phyloP scores from a whole-genome alignment of 2,329 filamentous ascomycete species.

The Monosporascus ibericus region DNA sequence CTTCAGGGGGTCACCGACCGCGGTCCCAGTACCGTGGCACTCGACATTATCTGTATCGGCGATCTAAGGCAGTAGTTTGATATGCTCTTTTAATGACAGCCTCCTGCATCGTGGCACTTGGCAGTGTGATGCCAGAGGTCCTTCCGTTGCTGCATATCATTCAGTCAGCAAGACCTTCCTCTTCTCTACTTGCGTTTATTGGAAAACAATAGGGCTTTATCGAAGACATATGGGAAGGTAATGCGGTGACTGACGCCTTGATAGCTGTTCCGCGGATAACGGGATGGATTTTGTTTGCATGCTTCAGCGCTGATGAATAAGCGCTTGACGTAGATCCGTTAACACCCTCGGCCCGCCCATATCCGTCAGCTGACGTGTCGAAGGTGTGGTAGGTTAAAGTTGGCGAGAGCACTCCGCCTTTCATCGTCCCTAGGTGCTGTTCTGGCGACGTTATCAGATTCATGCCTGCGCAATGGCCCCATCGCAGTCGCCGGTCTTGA shows the following conservation, averaged over 20 bases:
- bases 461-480: constrained; percentile 13
- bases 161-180: not conserved
- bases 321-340: constrained; percentile 37
- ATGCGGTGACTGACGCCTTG: constrained; percentile 10
- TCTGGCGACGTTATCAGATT: constrained; percentile 19
- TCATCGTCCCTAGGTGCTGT: constrained; percentile 10
- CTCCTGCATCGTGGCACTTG: constrained; percentile 30
- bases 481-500: constrained; percentile 14
- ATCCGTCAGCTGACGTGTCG: constrained; percentile 41
- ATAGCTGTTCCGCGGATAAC: constrained; percentile 11
- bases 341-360: constrained; percentile 44
- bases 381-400: constrained; percentile 32
- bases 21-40: too few species aligned
- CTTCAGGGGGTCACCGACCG: too few species aligned
- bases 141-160: constrained; percentile 29
- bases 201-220: not conserved
- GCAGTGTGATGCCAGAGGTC: constrained; percentile 40
- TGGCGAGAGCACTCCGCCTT: constrained; percentile 28
- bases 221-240: not conserved
- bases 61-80: constrained; percentile 17
- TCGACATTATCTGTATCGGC: constrained; percentile 2
- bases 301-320: constrained; percentile 32
- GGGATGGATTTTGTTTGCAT: constrained; percentile 9
- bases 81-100: constrained; percentile 26
- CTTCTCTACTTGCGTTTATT: not conserved